phyloP scores from a whole-genome alignment of 176 grass and related monocot genomes.

The maize (Zea mays) region DNA sequence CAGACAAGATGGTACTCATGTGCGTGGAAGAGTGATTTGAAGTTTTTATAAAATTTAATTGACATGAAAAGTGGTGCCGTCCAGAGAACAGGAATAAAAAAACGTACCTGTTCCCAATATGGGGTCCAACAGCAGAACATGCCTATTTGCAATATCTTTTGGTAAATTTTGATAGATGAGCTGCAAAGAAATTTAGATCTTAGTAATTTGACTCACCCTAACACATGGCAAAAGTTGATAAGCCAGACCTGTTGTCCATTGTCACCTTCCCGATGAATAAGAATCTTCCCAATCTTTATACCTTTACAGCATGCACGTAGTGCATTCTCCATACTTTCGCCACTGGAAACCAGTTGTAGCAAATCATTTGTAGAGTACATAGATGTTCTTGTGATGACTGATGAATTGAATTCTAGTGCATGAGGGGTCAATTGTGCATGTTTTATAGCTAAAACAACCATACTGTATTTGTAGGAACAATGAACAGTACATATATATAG shows the following conservation, averaged over 20 bases:
- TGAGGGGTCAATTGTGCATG: not conserved
- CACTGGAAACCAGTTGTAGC: slow-evolving; percentile 46
- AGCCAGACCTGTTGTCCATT: slow-evolving; percentile 82
- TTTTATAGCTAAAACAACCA: not conserved
- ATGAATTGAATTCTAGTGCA: not conserved
- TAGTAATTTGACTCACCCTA: slow-evolving; percentile 22
- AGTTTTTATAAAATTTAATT: slow-evolving; percentile 4
- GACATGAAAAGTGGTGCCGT: slow-evolving; percentile 7
- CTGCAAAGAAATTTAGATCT: slow-evolving; percentile 51
- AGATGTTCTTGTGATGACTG: not conserved
- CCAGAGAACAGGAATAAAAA: slow-evolving; percentile 13
- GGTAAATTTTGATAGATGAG: slow-evolving; percentile 96
- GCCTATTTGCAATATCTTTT: slow-evolving; percentile 82
- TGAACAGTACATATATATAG: not conserved
- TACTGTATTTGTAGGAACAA: not conserved
- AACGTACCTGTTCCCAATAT: slow-evolving; percentile 95
- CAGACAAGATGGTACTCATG: not conserved
- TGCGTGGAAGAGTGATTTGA: not conserved
- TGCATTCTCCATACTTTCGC: slow-evolving; percentile 97
- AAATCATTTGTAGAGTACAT: slow-evolving; percentile 15
- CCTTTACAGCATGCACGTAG: slow-evolving; percentile 83
- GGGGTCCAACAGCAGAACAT: slow-evolving; percentile 94
- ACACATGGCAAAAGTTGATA: slow-evolving; percentile 39
- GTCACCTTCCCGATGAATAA: slow-evolving; percentile 90
- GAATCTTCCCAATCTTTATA: slow-evolving; percentile 93